Conservation (phyloP, 441 rosid species). For the Eruca vesicaria region DNA sequence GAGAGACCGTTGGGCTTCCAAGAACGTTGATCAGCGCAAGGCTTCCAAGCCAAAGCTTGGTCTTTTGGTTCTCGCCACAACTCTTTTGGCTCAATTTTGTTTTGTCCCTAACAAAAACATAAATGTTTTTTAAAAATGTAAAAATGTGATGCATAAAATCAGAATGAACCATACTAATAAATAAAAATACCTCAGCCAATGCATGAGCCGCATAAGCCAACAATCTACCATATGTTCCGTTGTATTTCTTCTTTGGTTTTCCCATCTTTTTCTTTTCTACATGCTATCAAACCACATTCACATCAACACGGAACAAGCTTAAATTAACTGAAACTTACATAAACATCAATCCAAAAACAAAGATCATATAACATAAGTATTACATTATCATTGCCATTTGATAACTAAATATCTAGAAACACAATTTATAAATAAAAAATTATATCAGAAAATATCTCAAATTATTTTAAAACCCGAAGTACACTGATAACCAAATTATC, state of each 20-base stretch:
- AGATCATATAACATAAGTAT: neutral
- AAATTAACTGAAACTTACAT: slow-evolving; percentile 3
- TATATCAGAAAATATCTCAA: neutral
- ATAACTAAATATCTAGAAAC: neutral
- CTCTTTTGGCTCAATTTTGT: slow-evolving; percentile 88
- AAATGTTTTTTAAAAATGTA: neutral
- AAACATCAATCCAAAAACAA: neutral
- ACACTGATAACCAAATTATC: neutral
- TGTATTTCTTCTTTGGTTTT: slow-evolving; percentile 47
- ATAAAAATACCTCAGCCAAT: slow-evolving; percentile 71
- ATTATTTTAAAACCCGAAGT: neutral
- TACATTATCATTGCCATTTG: neutral
- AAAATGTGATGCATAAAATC: neutral
- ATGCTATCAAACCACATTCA: slow-evolving; percentile 33
- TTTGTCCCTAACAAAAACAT: slow-evolving; percentile 49
- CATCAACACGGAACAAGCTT: neutral
- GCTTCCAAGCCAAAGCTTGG: slow-evolving; percentile 86
- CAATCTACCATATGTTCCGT: slow-evolving; percentile 74
- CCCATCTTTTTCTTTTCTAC: slow-evolving; percentile 45
- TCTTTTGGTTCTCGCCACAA: slow-evolving; percentile 80
- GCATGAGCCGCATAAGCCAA: slow-evolving; percentile 92
- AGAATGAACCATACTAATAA: neutral
- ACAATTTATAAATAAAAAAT: neutral
- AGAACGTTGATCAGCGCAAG: slow-evolving; percentile 80
- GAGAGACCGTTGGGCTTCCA: slow-evolving; percentile 74